These are phyloP conservation scores for Basidiobolus meristosporus DNA, from an alignment of 371 early-diverging fungal species.

Conservation along the genomic window DNA sequence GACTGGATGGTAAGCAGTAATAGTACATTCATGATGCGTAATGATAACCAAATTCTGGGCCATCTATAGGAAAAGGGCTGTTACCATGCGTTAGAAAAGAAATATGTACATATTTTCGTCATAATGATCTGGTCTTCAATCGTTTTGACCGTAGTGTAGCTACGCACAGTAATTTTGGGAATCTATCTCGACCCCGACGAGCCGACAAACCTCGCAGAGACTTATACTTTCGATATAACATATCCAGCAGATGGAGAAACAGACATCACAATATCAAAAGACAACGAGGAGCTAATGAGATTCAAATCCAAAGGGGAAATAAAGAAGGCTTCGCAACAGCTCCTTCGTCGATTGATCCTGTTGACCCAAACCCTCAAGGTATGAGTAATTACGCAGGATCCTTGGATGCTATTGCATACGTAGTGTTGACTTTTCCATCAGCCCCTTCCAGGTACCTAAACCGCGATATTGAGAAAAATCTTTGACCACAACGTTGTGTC, in stretches of 20 bases:
- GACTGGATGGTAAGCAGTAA: constrained; percentile 16
- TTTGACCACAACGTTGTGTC: neutral
- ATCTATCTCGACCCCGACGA: constrained; percentile 14
- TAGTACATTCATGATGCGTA: neutral
- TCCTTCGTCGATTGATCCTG: constrained; percentile 16
- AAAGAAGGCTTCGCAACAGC: constrained; percentile 12
- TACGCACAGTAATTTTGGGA: constrained; percentile 17
- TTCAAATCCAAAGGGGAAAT: constrained; percentile 7
- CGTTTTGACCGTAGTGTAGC: constrained; percentile 14
- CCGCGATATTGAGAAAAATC: neutral
- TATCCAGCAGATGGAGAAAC: constrained; percentile 14
- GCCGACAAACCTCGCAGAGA: constrained; percentile 14
- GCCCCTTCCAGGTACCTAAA: constrained; percentile 7
- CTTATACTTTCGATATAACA: constrained; percentile 18
- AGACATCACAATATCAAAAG: constrained; percentile 8
- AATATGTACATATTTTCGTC: neutral
- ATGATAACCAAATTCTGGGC: neutral
- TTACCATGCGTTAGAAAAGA: too few relatives aligned
- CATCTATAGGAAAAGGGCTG: too few relatives aligned
- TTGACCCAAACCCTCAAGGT: constrained; percentile 21
- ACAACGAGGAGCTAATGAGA: constrained; percentile 7
- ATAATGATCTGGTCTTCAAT: constrained; percentile 16
- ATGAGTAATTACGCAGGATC: neutral
- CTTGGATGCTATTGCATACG: neutral
- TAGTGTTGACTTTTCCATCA: neutral